Base-by-base conservation (phyloP, 1,284 basidiomycete species). In the Taiwanofungus camphoratus region DNA sequence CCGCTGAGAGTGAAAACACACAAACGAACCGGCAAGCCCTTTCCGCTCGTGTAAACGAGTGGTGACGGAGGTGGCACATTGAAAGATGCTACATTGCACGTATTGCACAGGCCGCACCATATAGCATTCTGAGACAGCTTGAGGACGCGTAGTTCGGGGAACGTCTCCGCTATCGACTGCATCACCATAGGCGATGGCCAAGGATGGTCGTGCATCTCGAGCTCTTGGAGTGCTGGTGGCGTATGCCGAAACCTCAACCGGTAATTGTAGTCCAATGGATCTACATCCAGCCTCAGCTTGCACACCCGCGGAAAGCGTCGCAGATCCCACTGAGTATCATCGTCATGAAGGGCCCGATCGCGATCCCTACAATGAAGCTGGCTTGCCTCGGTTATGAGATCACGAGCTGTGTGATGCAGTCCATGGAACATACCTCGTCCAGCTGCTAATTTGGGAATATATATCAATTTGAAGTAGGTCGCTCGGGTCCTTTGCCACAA, bases 91-190 rank as follows among this genome's bases (percentile, higher is more conserved):
- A 51, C 49, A 5, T 49, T 32, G 24, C 53, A 55, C 2, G 46
- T 55, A 30, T 55, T 51, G 44, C 53, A 55, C 2, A 52, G 31
- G 21, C 42, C 42, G 33, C 53, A 55, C 53, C 53, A 55, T 1
- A 50, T 32, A 15, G 50, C 39, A 22, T 50, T 49, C 21, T 52
- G 51, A 5, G 43, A 35, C 33, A 55, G 44, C 39, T 46, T 52
- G 8, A 55, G 40, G 23, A 38, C 27, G 12, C 48, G 51, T 3
- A 55, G 41, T 1, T 38, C 31, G 19, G 42, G 45, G 35, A 55
- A 52, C 12, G 40, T 42, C n/a, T 43, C 21, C 12, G 41, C 38
- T n/a, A 55, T 42, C 6, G 49, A n/a, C 23, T 32, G 36, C 13
- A 51, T 9, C 15, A 47, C 22, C 41, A 46, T 41, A 5, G 51